phyloP scores from a whole-genome alignment of 1,139 yeast genomes.

The Yamadazyma songkhlaensis region DNA sequence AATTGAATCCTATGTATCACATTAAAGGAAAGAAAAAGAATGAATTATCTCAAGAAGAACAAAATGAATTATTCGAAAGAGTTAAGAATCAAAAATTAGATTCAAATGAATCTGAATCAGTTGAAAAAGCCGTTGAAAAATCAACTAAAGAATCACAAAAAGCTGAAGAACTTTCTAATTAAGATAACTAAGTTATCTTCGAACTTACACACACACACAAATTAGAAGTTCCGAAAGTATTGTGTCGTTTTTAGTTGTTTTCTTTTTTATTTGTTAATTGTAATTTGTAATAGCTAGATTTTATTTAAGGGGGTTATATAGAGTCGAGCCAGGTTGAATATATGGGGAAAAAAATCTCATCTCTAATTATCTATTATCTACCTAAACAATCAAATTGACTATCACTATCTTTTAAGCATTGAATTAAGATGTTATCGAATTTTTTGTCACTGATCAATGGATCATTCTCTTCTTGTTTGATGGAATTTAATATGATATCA shows the following conservation, averaged over 20 bases:
- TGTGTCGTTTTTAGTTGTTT: not conserved
- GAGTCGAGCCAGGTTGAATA: slow-evolving; percentile 18
- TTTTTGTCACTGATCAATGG: slow-evolving; percentile 15
- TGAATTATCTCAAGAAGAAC: slow-evolving; percentile 53
- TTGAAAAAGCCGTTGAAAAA: slow-evolving; percentile 18
- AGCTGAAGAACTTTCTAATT: slow-evolving; percentile 5
- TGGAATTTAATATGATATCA: slow-evolving; percentile 30
- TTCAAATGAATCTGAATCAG: slow-evolving; percentile 18
- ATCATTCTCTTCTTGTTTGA: slow-evolving; percentile 25
- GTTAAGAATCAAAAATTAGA: slow-evolving; percentile 23
- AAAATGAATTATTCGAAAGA: slow-evolving; percentile 51
- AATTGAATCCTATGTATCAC: slow-evolving; percentile 72
- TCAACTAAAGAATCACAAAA: slow-evolving; percentile 7
- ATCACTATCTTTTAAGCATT: slow-evolving; percentile 29
- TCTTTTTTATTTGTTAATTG: not conserved
- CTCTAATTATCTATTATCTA: slow-evolving; percentile 9
- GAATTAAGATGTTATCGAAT: slow-evolving; percentile 28
- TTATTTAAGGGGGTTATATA: slow-evolving; percentile 11
- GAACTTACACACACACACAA: slow-evolving; percentile 14
- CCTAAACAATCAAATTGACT: slow-evolving; percentile 28
- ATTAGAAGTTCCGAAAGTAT: slow-evolving; percentile 3
- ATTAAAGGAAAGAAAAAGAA: slow-evolving; percentile 64
- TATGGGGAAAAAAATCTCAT: slow-evolving; percentile 10
- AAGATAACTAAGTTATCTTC: slow-evolving; percentile 1
- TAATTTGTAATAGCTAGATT: slow-evolving; percentile 1